Evolutionary conservation across 2,329 filamentous ascomycete species (phyloP).

Genomic region (Paracamarosporium sp.): DNA sequence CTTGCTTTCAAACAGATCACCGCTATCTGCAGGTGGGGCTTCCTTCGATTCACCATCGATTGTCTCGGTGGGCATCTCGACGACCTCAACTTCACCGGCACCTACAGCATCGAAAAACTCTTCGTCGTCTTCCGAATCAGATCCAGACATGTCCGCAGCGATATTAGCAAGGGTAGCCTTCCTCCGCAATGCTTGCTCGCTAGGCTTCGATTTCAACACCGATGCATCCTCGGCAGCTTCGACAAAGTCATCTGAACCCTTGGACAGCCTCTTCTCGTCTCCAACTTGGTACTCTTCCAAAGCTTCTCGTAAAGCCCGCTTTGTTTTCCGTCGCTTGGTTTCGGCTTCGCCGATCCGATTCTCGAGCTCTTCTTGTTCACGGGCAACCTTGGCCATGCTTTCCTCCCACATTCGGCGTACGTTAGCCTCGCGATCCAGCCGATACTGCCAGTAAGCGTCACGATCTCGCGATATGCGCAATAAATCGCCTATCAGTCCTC

Average conservation of each 20-base stretch:
- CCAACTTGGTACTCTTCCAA: slow-evolving; percentile 63
- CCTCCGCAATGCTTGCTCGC: slow-evolving; percentile 52
- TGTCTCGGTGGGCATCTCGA: slow-evolving; percentile 63
- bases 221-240: slow-evolving; percentile 41
- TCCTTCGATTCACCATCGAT: slow-evolving; percentile 48
- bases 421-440: slow-evolving; percentile 87
- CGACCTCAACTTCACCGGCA: slow-evolving; percentile 85
- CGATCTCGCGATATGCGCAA: slow-evolving; percentile 92
- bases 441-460: slow-evolving; percentile 96
- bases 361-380: slow-evolving; percentile 91
- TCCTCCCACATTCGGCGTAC: slow-evolving; percentile 98
- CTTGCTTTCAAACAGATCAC: slow-evolving; percentile 59
- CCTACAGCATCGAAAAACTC: slow-evolving; percentile 98
- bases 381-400: slow-evolving; percentile 93
- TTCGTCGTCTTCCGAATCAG: slow-evolving; percentile 79
- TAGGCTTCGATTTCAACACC: slow-evolving; percentile 24
- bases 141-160: slow-evolving; percentile 69
- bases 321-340: slow-evolving; percentile 86
- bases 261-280: slow-evolving; percentile 20
- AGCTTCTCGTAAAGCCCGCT: slow-evolving; percentile 85
- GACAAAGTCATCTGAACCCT: slow-evolving; percentile 38
- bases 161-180: slow-evolving; percentile 74
- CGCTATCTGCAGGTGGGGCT: slow-evolving; percentile 34
- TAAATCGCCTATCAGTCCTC: slow-evolving; percentile 82
- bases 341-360: slow-evolving; percentile 88